These are phyloP conservation scores for Euphorbia lathyris DNA, from an alignment of 345 rosid species.

Conservation along the genomic window DNA sequence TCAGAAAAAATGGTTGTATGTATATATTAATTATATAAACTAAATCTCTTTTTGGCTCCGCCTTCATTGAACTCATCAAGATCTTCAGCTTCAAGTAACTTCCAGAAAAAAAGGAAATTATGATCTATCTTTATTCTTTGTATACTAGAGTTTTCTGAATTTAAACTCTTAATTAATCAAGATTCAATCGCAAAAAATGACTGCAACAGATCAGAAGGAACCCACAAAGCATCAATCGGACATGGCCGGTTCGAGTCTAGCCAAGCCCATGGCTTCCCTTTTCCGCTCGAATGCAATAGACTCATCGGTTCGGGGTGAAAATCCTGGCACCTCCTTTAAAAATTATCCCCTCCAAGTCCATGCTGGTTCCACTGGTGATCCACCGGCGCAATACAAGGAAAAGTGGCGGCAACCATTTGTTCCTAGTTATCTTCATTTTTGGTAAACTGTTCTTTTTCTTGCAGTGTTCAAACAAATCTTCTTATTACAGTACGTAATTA, in stretches of 20 bases:
- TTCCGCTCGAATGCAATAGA: constrained; percentile 43
- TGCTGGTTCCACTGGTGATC: constrained; percentile 47
- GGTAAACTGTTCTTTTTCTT: too few relatives aligned
- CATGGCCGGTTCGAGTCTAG: constrained; percentile 31
- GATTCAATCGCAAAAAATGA: constrained; percentile 25
- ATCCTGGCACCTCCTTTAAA: constrained; percentile 29
- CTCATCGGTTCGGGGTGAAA: constrained; percentile 46
- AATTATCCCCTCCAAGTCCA: constrained; percentile 44
- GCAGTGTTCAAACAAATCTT: too few relatives aligned
- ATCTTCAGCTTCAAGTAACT: too few relatives aligned
- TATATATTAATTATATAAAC: too few relatives aligned
- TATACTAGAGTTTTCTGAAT: neutral
- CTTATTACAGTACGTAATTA: too few relatives aligned
- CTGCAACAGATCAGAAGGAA: constrained; percentile 38
- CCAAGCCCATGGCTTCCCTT: constrained; percentile 44
- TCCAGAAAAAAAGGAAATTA: too few relatives aligned
- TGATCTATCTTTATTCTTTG: neutral
- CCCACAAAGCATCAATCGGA: constrained; percentile 39
- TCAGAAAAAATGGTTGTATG: too few relatives aligned
- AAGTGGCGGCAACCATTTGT: constrained; percentile 39
- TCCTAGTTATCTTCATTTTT: too few relatives aligned
- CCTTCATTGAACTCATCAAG: neutral
- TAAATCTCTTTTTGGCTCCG: neutral
- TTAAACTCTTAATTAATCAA: neutral
- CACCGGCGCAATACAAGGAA: constrained; percentile 38